phyloP scores from a whole-genome alignment of 345 rosid genomes.

The Triadica sebifera region DNA sequence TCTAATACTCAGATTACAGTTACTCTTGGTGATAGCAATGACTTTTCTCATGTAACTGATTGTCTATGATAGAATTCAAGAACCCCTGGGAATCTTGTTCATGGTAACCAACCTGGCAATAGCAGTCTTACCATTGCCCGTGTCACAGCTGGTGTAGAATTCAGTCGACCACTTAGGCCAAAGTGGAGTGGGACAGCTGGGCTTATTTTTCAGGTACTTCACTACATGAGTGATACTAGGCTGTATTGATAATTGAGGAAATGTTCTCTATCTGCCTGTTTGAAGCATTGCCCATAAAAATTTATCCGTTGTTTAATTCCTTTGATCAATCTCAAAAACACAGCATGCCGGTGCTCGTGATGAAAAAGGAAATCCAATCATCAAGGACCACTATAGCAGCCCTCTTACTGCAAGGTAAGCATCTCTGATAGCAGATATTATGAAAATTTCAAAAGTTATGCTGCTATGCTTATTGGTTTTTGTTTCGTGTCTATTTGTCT shows the following conservation, averaged over 20 bases:
- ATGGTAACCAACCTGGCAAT: slow-evolving; percentile 70
- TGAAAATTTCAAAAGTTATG: background rate
- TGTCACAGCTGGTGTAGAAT: slow-evolving; percentile 79
- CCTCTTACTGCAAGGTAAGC: slow-evolving; percentile 90
- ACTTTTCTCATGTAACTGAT: slow-evolving; percentile 7
- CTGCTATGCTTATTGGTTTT: slow-evolving; percentile 7
- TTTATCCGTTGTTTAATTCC: background rate
- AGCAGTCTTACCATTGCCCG: slow-evolving; percentile 74
- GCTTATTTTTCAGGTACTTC: slow-evolving; percentile 75
- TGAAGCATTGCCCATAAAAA: background rate
- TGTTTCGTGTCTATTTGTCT: background rate
- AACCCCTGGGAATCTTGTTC: slow-evolving; percentile 93
- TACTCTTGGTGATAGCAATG: background rate
- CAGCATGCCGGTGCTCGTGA: slow-evolving; percentile 86
- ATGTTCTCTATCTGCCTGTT: background rate
- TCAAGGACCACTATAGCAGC: slow-evolving; percentile 77
- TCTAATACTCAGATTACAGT: background rate
- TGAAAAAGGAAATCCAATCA: slow-evolving; percentile 74
- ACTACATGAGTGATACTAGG: background rate
- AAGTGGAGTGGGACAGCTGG: slow-evolving; percentile 94
- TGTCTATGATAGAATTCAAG: slow-evolving; percentile 66
- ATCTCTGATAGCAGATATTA: slow-evolving; percentile 11
- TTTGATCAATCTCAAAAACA: slow-evolving; percentile 16
- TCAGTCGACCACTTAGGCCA: slow-evolving; percentile 89
- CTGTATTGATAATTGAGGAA: background rate